Percentiles rank a stretch among this genome's conserved stretches.
phyloP scores from a whole-genome alignment of 1,284 basidiomycete species.

The Boletus semigastroideus region DNA sequence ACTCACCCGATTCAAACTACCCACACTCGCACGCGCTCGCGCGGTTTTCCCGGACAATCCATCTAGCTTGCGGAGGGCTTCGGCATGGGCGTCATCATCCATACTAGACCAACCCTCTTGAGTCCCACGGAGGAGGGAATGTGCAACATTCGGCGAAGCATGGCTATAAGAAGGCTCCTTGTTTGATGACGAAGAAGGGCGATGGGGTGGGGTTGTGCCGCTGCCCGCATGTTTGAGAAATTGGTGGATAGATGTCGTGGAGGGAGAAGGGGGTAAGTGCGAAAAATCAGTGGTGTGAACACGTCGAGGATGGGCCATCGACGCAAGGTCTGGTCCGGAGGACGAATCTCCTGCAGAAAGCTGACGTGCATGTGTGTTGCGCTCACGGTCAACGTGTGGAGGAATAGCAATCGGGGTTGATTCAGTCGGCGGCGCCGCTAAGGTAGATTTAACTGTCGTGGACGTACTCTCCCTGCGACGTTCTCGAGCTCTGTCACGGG shows the following conservation, averaged over 20 bases:
- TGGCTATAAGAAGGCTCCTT: conserved; percentile 43
- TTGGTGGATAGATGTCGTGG: conserved; percentile 81
- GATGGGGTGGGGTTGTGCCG: conserved; percentile 46
- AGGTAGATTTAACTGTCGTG: conserved; percentile 35
- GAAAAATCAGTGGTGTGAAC: conserved; percentile 78
- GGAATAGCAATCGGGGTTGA: conserved; percentile 28
- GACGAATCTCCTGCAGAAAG: conserved; percentile 67
- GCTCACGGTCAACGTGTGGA: conserved; percentile 37
- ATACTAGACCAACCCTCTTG: conserved; percentile 84
- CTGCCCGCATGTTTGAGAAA: conserved; percentile 64
- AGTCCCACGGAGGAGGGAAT: conserved; percentile 75
- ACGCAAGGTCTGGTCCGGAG: conserved; percentile 52
- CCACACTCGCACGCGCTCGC: conserved; percentile 62
- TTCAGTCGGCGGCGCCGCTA: conserved; percentile 17
- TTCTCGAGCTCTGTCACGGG: conserved; percentile 53
- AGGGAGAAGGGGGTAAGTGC: conserved; percentile 85
- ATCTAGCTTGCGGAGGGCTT: conserved; percentile 92
- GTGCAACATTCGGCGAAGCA: conserved; percentile 67
- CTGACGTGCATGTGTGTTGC: conserved; percentile 54
- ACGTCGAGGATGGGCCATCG: conserved; percentile 45
- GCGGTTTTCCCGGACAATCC: conserved; percentile 79
- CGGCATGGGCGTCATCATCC: conserved; percentile 85
- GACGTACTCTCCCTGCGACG: conserved; percentile 64
- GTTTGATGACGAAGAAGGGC: conserved; percentile 41
- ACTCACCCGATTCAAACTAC: conserved; percentile 61